phyloP scores from a whole-genome alignment of 441 rosid genomes.

The Codiaeum variegatum region DNA sequence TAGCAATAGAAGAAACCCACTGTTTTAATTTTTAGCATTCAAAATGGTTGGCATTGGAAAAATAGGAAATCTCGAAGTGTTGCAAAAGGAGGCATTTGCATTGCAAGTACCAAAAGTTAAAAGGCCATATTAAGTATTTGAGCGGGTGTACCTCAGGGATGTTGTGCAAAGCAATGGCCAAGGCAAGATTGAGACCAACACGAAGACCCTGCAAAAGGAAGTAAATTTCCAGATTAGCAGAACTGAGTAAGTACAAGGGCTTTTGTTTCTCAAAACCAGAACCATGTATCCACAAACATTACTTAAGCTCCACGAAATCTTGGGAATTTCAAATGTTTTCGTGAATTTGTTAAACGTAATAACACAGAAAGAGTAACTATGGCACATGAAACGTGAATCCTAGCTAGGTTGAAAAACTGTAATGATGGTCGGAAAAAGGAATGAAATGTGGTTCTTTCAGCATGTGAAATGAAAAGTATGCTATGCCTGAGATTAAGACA shows the following conservation, averaged over 20 bases:
- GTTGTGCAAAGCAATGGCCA: constrained; percentile 98
- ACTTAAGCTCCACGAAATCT: constrained; percentile 5
- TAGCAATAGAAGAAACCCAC: not conserved
- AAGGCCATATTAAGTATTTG: constrained; percentile 8
- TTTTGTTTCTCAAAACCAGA: not conserved
- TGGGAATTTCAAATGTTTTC: not conserved
- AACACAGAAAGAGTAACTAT: not conserved
- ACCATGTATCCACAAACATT: not conserved
- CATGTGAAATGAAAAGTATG: not conserved
- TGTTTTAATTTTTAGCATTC: not conserved
- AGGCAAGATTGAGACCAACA: constrained; percentile 91
- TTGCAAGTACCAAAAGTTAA: constrained; percentile 1
- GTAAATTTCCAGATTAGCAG: constrained; percentile 14
- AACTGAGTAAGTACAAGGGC: constrained; percentile 10
- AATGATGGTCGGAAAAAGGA: not conserved
- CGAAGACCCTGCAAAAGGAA: constrained; percentile 67
- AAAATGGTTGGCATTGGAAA: constrained; percentile 2
- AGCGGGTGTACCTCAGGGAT: constrained; percentile 80
- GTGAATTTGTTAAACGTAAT: not conserved
- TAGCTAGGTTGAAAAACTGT: not conserved
- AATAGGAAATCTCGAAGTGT: not conserved
- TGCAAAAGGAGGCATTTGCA: not conserved
- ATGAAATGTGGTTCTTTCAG: not conserved
- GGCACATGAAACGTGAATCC: not conserved
- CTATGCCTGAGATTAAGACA: not conserved